Evolutionary conservation across 2,329 filamentous ascomycete genomes (phyloP).

Genomic region (Sarocladium kiliense): DNA sequence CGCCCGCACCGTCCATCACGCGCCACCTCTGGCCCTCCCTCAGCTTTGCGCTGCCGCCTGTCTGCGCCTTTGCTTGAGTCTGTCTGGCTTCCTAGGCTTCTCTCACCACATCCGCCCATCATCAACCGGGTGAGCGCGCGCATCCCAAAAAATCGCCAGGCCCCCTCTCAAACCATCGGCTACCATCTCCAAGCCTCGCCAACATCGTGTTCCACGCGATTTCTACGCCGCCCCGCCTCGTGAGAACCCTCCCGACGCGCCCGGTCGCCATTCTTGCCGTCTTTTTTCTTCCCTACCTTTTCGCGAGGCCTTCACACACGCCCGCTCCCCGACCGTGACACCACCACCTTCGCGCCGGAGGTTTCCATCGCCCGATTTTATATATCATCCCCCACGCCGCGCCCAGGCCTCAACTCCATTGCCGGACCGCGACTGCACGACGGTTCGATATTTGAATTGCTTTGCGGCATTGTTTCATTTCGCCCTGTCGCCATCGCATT

Average conservation of each 20-base stretch:
- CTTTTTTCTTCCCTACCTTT: constrained; percentile 8
- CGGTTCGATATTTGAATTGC: neutral
- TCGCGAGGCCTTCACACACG: constrained; percentile 8
- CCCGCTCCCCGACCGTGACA: constrained; percentile 1
- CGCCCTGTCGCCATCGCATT: neutral
- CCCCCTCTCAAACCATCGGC: constrained; percentile 54
- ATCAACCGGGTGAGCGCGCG: constrained; percentile 47
- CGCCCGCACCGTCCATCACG: constrained; percentile 42
- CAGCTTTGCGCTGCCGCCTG: constrained; percentile 4
- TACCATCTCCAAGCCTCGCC: constrained; percentile 49
- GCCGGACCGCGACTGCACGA: neutral
- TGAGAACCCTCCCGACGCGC: constrained; percentile 36
- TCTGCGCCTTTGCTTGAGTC: constrained; percentile 8
- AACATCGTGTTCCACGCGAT: constrained; percentile 50
- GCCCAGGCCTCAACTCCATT: neutral
- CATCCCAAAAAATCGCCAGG: constrained; percentile 58
- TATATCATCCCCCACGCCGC: constrained; percentile 5
- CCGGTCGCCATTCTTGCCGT: constrained; percentile 20
- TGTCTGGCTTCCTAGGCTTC: constrained; percentile 18
- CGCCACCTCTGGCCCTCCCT: constrained; percentile 22
- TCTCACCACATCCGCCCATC: constrained; percentile 43
- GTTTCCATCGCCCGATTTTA: constrained; percentile 1
- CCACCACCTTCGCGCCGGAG: constrained; percentile 4
- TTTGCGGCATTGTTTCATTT: neutral
- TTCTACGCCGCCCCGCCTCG: constrained; percentile 40